Base-by-base conservation (phyloP, 2,329 filamentous ascomycete species). In the Teratosphaeria viscida region DNA sequence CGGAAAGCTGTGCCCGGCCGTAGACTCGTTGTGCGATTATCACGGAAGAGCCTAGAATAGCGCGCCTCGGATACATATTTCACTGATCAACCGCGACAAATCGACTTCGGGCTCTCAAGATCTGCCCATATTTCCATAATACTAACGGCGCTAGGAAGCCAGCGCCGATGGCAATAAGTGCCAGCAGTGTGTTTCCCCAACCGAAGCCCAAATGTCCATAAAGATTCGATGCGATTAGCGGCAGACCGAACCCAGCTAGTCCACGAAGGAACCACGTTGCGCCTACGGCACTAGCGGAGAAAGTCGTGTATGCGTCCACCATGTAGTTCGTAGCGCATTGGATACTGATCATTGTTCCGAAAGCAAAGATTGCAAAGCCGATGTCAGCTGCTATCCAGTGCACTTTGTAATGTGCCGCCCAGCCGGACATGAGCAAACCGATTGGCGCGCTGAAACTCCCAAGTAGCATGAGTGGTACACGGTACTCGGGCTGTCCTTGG, bases 161-260 rank as follows among this genome's bases (percentile, higher is more conserved):
- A 10, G 64, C 19, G 4, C 37, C 57, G 34, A 61, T 14, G 32
- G 56, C 57, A 2, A 62, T 56, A 19, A 64, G 54, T 11, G 64
- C 64, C 16, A 66, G 52, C 1, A 59, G 43, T 14, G 60, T 65
- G 59, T 75, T 75, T 55, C 71, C 70, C 71, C 71, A 73, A 0
- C 73, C 73, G 59, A 71, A 75, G 0, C 71, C 71, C 19, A 75
- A 63, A 16, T 63, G 63, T 2, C 64, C 54, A 64, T 74, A 76
- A 69, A 75, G 72, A 8, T 56, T 61, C 1, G 78, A 77, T 0
- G 76, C 76, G 59, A 81, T 80, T 0, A 81, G 61, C 0, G 79
- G 79, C 52, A 81, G 81, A 14, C 74, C 58, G 60, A 80, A 81
- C 0, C 76, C 79, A 1, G 74, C 69, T 19, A 81, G 61, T 10